Evolutionary conservation across 257 asterid genomes (phyloP), one percentile per base, ranked within the genome.

Genomic region (Primulina eburnea): DNA sequence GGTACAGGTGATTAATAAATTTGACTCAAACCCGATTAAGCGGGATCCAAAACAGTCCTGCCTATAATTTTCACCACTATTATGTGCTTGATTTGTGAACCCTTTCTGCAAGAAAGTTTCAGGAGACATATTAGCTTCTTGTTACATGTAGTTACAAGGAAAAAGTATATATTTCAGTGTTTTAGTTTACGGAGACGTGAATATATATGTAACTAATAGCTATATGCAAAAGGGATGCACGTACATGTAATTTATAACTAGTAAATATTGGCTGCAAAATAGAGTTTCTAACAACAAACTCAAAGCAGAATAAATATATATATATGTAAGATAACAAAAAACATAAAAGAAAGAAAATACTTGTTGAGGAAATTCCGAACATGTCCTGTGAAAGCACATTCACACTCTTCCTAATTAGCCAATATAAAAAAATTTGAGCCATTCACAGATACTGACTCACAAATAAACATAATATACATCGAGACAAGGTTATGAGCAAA

Each of bases 11-110:
- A 24, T 24, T 0, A 24, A 24, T 24, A 24, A 24, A 24, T 24
- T 24, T 24, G 26, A 24, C 26, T 24, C 26, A 1, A 24, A 24
- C 26, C 26, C 26, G 26, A 24, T 1, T 1, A 24, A 24, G 26
- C 26, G 26, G 26, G 26, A 24, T 24, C 26, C 26, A 24, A 24
- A 24, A 24, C 26, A 0, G 85, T 78, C 83, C 81, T 77, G 60
- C 85, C 85, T 7, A 83, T 77, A 12, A 77, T 64, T 74, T 79
- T 82, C 35, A 72, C 68, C 24, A 82, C 84, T 11, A 77, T 78
- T 0, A 84, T 82, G 55, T 83, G 83, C 73, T 76, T 80, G 75
- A 83, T 80, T 61, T 75, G 80, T 7, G 84, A 83, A 29, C 80
- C 83, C 85, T 80, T 80, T 67, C 87, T 82, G 75, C 73, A 69